Base-by-base conservation (phyloP, 2,329 filamentous ascomycete species). In the Aureobasidium mangrovei region DNA sequence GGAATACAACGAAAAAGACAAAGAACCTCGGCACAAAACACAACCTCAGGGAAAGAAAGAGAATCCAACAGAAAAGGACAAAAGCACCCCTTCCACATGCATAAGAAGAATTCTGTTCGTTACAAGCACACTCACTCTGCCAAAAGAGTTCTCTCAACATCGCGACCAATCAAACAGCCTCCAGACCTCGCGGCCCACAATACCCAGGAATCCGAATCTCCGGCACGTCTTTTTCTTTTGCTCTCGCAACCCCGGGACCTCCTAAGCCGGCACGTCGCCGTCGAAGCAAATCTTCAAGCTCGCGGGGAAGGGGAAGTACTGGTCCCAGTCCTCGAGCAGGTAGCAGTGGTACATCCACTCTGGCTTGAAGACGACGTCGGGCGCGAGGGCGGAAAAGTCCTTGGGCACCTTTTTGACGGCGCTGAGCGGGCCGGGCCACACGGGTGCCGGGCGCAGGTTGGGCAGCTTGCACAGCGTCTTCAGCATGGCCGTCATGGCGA, bases 301-400 rank as follows among this genome's bases (percentile, higher is more conserved):
- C 53, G 68, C 71, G 48, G 73, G 73, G 56, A 75, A 75, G 39
- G 72, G 72, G 61, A 72, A 74, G 60, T 68, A 73, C 60, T 64
- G 66, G 64, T 75, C 71, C 69, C 71, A 72, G 49, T 72, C 71
- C 66, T 74, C 73, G 35, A 71, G 75, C 66, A 77, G 60, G 56
- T 74, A 77, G 27, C 67, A 66, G 62, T 73, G 69, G 56, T 71
- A 74, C 40, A 59, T 54, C 61, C 62, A 65, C 52, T 69, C 62
- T 8, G 64, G 62, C 48, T 70, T 60, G 56, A 63, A 62, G 40
- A 67, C 61, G 32, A 58, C 61, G 49, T 66, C 58, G 18, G 63
- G 63, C 2, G 49, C 49, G 3, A 61, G 60, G 27, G 62, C 60
- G 2, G 54, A 52, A 40, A 64, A 66, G 60, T 65, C 61, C 58